Evolutionary conservation across 257 asterid genomes (phyloP).

Genomic region (Ilex asprella): DNA sequence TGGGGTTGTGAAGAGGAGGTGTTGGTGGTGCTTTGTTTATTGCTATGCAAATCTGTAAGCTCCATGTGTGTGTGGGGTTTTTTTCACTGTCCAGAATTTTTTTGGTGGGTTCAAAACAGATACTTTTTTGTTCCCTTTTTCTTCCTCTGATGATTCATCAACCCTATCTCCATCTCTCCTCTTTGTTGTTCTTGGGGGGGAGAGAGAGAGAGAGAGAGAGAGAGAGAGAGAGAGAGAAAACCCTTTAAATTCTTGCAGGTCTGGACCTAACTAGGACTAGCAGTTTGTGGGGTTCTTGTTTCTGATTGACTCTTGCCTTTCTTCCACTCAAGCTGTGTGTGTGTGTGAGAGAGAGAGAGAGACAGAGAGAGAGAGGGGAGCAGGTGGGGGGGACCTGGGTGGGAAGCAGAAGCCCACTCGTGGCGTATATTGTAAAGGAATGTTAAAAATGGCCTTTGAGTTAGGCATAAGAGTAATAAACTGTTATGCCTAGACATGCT

Average conservation of each 20-base stretch:
- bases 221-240: slow-evolving; percentile 7
- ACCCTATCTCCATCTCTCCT: slow-evolving; percentile 23
- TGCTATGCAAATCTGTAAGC: slow-evolving; percentile 47
- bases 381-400: background rate
- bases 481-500: too few relatives aligned
- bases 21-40: slow-evolving; percentile 24
- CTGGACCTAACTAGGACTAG: slow-evolving; percentile 26
- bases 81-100: slow-evolving; percentile 11
- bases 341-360: background rate
- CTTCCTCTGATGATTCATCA: slow-evolving; percentile 21
- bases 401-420: slow-evolving; percentile 1
- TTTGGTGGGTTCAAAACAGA: slow-evolving; percentile 49
- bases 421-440: slow-evolving; percentile 2
- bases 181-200: slow-evolving; percentile 11
- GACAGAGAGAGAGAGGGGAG: background rate
- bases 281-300: slow-evolving; percentile 11
- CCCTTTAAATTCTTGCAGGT: slow-evolving; percentile 6
- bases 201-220: slow-evolving; percentile 11
- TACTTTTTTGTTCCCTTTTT: slow-evolving; percentile 22
- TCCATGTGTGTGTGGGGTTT: slow-evolving; percentile 32
- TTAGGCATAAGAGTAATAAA: background rate
- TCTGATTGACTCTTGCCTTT: slow-evolving; percentile 39
- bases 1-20: slow-evolving; percentile 18
- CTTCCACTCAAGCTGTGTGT: background rate
- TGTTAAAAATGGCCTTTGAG: slow-evolving; percentile 1